These are phyloP conservation scores for Chaetothyriales sp. DNA, from an alignment of 2,329 filamentous ascomycete species.

Conservation along the genomic window DNA sequence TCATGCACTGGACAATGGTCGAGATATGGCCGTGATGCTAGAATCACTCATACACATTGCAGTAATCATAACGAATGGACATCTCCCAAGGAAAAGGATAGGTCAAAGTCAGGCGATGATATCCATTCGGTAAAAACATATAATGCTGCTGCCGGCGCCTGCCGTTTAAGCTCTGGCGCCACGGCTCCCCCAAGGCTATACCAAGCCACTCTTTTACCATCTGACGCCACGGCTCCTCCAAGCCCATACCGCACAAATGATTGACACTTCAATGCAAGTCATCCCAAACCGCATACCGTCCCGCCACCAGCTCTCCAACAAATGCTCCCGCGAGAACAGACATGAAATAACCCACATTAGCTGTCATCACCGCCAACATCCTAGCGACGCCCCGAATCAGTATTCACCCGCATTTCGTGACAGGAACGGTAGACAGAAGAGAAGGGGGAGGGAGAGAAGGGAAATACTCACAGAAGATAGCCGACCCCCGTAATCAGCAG, in stretches of 20 bases:
- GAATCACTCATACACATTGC: too few relatives aligned
- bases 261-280: slow-evolving; percentile 21
- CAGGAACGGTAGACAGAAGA: not conserved
- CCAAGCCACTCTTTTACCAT: not conserved
- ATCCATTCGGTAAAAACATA: too few relatives aligned
- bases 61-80: not conserved
- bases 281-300: slow-evolving; percentile 46
- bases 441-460: not conserved
- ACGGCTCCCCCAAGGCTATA: too few relatives aligned
- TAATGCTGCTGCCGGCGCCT: too few relatives aligned
- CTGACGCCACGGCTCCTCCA: not conserved
- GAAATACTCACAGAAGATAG: slow-evolving; percentile 63
- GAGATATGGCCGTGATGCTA: slow-evolving; percentile 49
- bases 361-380: slow-evolving; percentile 85
- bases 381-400: slow-evolving; percentile 32
- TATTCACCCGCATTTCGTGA: not conserved
- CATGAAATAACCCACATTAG: slow-evolving; percentile 74
- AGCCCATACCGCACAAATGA: not conserved
- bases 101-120: too few relatives aligned
- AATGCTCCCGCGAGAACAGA: slow-evolving; percentile 69
- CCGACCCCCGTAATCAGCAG: slow-evolving; percentile 61
- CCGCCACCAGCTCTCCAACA: slow-evolving; percentile 69
- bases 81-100: not conserved
- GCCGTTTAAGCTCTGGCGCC: too few relatives aligned
- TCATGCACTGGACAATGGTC: slow-evolving; percentile 49